phyloP scores from a whole-genome alignment of 176 grass and related monocot species.

The Oryza longistaminata region DNA sequence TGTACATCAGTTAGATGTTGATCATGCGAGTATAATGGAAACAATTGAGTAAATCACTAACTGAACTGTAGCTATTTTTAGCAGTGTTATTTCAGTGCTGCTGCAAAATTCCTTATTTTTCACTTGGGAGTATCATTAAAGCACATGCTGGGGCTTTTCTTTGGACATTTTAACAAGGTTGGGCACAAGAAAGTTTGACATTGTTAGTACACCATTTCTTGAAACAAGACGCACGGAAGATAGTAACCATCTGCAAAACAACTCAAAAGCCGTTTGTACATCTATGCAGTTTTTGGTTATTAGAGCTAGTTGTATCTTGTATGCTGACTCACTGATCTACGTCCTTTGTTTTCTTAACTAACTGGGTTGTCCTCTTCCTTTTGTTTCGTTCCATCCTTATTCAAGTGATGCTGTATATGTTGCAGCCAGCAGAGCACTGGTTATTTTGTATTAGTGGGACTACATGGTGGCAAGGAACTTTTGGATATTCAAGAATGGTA shows the following conservation, averaged over 20 bases:
- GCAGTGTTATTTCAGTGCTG: background rate
- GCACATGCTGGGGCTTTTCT: background rate
- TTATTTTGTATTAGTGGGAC: conserved; percentile 70
- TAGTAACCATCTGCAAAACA: background rate
- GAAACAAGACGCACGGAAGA: background rate
- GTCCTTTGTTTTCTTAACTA: background rate
- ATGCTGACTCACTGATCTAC: conserved; percentile 5
- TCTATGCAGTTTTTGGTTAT: conserved; percentile 18
- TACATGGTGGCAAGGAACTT: conserved; percentile 38
- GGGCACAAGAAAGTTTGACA: conserved; percentile 17
- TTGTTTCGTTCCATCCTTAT: conserved; percentile 21
- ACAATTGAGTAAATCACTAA: background rate
- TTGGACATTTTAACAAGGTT: background rate
- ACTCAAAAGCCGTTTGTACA: conserved; percentile 11
- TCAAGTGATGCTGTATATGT: conserved; percentile 30
- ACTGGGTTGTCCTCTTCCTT: conserved; percentile 6
- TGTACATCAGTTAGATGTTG: background rate
- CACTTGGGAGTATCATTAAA: background rate
- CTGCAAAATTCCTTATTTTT: background rate
- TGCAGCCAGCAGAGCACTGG: conserved; percentile 59
- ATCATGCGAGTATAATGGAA: background rate
- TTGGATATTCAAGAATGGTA: conserved; percentile 54
- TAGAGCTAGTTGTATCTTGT: background rate
- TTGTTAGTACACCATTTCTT: background rate
- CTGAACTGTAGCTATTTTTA: conserved; percentile 4